Percentiles rank a stretch among this genome's conserved stretches.
Evolutionary conservation across 805 yeast genomes (phyloP).

Genomic region (Metschnikowia henanensis): DNA sequence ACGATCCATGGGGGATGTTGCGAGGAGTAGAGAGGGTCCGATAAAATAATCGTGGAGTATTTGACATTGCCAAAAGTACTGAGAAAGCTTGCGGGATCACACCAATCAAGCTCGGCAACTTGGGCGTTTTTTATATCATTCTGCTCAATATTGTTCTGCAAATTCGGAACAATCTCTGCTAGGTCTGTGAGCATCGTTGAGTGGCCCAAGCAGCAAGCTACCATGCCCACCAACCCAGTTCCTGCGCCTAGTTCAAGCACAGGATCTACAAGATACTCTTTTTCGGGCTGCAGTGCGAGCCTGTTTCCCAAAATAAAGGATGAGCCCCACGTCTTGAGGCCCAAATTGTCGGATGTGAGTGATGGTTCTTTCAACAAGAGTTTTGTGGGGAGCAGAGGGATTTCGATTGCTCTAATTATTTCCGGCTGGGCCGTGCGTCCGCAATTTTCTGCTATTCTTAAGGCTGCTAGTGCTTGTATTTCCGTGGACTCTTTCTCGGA

Average conservation of each 20-base stretch:
- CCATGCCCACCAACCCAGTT: slow-evolving; percentile 87
- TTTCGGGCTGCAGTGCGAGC: slow-evolving; percentile 24
- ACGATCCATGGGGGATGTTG: slow-evolving; percentile 77
- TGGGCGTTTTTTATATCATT: slow-evolving; percentile 41
- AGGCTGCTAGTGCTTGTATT: slow-evolving; percentile 57
- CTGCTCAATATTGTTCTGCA: slow-evolving; percentile 54
- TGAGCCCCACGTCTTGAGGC: slow-evolving; percentile 96
- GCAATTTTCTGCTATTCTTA: slow-evolving; percentile 73
- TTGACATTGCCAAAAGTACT: slow-evolving; percentile 23
- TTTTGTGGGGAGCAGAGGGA: slow-evolving; percentile 15
- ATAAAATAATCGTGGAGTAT: slow-evolving; percentile 64
- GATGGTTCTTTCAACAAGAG: slow-evolving; percentile 74
- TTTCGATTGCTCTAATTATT: slow-evolving; percentile 55
- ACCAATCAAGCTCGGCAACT: slow-evolving; percentile 77
- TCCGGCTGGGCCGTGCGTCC: slow-evolving; percentile 85
- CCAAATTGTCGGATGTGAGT: slow-evolving; percentile 81
- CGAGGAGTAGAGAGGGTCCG: slow-evolving; percentile 88
- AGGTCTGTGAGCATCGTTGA: slow-evolving; percentile 68
- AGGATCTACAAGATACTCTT: slow-evolving; percentile 22
- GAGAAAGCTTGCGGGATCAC: slow-evolving; percentile 47
- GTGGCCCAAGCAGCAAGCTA: slow-evolving; percentile 54
- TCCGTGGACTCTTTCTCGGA: slow-evolving; percentile 32
- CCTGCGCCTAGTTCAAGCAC: slow-evolving; percentile 91
- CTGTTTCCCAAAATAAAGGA: slow-evolving; percentile 66
- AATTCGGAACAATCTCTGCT: slow-evolving; percentile 71